phyloP scores from a whole-genome alignment of 768 basidiomycete genomes.

The Podaxis sp. region DNA sequence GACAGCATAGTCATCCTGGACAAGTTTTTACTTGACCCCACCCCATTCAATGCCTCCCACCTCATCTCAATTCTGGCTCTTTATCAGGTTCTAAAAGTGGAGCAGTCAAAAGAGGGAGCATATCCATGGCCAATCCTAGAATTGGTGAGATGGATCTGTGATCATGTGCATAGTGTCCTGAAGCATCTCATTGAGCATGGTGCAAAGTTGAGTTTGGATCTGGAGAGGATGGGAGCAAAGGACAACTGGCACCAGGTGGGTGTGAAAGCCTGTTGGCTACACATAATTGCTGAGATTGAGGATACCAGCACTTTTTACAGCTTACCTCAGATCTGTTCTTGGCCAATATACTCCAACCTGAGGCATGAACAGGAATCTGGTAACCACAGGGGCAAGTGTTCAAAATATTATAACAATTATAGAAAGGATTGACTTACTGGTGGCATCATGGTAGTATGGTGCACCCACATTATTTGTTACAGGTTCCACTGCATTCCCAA shows the following conservation, averaged over 20 bases:
- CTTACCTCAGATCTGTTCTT: constrained; percentile 25
- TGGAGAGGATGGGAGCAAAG: neutral
- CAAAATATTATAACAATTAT: constrained; percentile 33
- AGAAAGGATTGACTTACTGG: constrained; percentile 26
- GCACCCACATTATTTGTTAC: constrained; percentile 32
- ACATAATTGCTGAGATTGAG: neutral
- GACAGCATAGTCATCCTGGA: no score
- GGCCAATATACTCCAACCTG: constrained; percentile 28
- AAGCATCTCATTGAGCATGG: neutral
- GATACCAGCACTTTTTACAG: constrained; percentile 30
- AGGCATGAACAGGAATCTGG: constrained; percentile 22
- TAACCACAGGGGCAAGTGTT: constrained; percentile 27
- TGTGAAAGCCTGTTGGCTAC: neutral
- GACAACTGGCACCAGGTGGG: neutral
- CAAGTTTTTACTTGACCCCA: no score
- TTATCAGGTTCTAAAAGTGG: no score
- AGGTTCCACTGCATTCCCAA: constrained; percentile 36
- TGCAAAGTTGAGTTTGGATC: neutral
- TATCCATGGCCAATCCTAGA: neutral
- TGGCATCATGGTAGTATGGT: constrained; percentile 32
- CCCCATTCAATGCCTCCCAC: no score
- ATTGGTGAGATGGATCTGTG: neutral
- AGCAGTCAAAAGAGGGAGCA: neutral
- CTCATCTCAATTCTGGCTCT: no score
- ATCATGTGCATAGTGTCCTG: neutral